A percentile compares a stretch with the other conserved stretches of the same genome.
These are phyloP conservation scores for Mollisiaceae sp. DNA, from an alignment of 2,329 filamentous ascomycete species.

Conservation along the genomic window DNA sequence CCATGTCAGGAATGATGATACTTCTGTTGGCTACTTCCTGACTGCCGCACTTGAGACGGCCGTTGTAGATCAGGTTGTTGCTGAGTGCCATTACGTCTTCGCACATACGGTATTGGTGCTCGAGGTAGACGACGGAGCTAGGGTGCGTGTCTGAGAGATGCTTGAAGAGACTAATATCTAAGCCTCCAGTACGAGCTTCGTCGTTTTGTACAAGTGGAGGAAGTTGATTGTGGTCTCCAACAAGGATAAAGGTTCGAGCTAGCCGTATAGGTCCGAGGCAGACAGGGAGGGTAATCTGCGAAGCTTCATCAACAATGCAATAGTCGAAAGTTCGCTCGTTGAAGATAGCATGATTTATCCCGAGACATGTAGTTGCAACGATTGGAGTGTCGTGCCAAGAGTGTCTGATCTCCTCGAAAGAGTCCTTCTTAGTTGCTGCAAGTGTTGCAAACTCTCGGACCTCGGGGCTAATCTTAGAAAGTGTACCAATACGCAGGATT, in stretches of 20 bases:
- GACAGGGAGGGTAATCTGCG: constrained; percentile 94
- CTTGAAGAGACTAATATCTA: constrained; percentile 95
- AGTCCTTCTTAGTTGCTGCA: constrained; percentile 73
- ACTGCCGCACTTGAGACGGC: constrained; percentile 86
- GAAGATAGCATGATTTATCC: constrained; percentile 88
- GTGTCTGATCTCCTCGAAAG: constrained; percentile 81
- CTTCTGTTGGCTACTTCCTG: constrained; percentile 72
- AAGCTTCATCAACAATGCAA: constrained; percentile 97
- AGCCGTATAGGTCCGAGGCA: constrained; percentile 93
- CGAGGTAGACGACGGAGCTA: constrained; percentile 84
- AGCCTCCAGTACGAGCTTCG: constrained; percentile 80
- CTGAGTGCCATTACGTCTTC: constrained; percentile 95
- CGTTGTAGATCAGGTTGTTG: constrained; percentile 92
- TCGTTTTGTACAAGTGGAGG: constrained; percentile 94
- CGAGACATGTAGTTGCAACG: constrained; percentile 93
- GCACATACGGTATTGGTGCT: constrained; percentile 98
- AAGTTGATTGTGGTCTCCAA: constrained; percentile 95
- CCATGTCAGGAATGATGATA: constrained; percentile 70
- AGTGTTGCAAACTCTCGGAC: constrained; percentile 85
- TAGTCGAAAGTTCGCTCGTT: constrained; percentile 92
- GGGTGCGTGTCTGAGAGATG: constrained; percentile 89
- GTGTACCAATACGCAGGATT: constrained; percentile 83
- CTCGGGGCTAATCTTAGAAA: constrained; percentile 85
- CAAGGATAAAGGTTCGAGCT: constrained; percentile 90
- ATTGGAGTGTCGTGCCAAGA: constrained; percentile 87